Percentiles rank a stretch among this genome's conserved stretches.
These are phyloP conservation scores for Ascochyta lentis DNA, from an alignment of 2,329 filamentous ascomycete species.

Conservation along the genomic window DNA sequence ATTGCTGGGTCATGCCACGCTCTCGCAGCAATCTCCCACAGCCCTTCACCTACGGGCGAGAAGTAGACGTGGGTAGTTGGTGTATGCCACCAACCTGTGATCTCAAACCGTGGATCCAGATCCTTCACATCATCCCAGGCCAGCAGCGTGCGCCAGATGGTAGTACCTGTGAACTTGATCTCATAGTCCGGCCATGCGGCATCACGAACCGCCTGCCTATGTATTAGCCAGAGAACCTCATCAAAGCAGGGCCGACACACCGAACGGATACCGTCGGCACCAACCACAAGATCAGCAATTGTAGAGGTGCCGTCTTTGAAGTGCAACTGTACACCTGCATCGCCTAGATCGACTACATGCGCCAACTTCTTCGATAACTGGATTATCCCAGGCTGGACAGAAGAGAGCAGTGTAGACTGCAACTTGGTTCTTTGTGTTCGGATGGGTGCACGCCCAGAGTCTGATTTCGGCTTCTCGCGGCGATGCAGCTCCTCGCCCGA, in stretches of 20 bases:
- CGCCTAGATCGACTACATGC: conserved; percentile 47
- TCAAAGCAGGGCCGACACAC: conserved; percentile 53
- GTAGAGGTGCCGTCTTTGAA: conserved; percentile 56
- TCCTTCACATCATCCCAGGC: conserved; percentile 39
- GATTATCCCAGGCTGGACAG: conserved; percentile 55
- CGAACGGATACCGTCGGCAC: conserved; percentile 52
- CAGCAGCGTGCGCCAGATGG: conserved; percentile 56
- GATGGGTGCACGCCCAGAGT: conserved; percentile 3
- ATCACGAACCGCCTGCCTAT: conserved; percentile 50
- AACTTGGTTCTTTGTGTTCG: conserved; percentile 45
- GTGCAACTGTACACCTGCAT: conserved; percentile 31
- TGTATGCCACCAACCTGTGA: conserved; percentile 55
- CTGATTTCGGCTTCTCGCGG: conserved; percentile 16
- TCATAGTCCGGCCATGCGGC: conserved; percentile 52
- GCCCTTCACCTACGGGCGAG: conserved; percentile 42
- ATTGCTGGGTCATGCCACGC: conserved; percentile 43
- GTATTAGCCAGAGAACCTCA: not conserved
- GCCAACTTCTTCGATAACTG: conserved; percentile 55
- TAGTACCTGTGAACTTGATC: conserved; percentile 58
- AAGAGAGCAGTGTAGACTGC: conserved; percentile 57
- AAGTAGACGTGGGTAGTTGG: conserved; percentile 52
- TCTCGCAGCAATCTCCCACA: conserved; percentile 51
- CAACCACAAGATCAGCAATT: conserved; percentile 57
- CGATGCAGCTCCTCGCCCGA: conserved; percentile 38
- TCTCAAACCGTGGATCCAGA: conserved; percentile 43